phyloP scores from a whole-genome alignment of 495 filamentous ascomycete genomes.

The Aspergillus asperescens region DNA sequence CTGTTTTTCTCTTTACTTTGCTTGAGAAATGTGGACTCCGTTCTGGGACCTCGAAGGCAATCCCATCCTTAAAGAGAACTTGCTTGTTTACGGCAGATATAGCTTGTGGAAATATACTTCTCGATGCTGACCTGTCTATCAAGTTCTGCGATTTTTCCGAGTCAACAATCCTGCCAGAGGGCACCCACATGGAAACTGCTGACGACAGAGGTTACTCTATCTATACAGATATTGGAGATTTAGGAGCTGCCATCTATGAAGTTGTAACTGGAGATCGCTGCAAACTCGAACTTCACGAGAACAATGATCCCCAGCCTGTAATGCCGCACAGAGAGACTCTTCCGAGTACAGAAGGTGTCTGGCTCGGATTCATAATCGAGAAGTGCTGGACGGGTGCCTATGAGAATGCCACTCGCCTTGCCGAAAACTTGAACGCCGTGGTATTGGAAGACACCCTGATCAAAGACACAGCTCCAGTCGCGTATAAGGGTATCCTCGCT shows the following conservation, averaged over 20 bases:
- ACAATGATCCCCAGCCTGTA: slow-evolving; percentile 15
- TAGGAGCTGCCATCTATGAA: slow-evolving; percentile 23
- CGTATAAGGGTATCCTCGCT: neutral
- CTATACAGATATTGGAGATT: slow-evolving; percentile 22
- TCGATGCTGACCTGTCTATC: slow-evolving; percentile 26
- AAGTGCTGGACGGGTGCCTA: slow-evolving; percentile 26
- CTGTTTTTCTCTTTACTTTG: too few species aligned
- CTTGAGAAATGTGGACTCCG: too few species aligned
- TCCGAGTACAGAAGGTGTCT: slow-evolving; percentile 22
- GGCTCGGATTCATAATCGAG: slow-evolving; percentile 29
- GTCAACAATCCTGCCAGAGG: slow-evolving; percentile 23
- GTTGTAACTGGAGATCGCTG: slow-evolving; percentile 19
- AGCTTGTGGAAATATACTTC: slow-evolving; percentile 25
- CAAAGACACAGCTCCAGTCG: neutral
- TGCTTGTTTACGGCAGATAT: slow-evolving; percentile 30
- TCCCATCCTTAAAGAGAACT: too few species aligned
- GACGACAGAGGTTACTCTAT: slow-evolving; percentile 22
- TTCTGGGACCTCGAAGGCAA: too few species aligned
- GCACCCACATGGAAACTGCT: slow-evolving; percentile 22
- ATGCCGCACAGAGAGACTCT: slow-evolving; percentile 19
- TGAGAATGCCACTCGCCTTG: neutral
- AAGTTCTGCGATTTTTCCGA: slow-evolving; percentile 31
- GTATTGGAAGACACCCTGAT: neutral
- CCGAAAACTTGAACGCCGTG: neutral
- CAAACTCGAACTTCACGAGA: slow-evolving; percentile 23